Base-by-base conservation (phyloP, 306 rosid species). In the Begonia peltatifolia region DNA sequence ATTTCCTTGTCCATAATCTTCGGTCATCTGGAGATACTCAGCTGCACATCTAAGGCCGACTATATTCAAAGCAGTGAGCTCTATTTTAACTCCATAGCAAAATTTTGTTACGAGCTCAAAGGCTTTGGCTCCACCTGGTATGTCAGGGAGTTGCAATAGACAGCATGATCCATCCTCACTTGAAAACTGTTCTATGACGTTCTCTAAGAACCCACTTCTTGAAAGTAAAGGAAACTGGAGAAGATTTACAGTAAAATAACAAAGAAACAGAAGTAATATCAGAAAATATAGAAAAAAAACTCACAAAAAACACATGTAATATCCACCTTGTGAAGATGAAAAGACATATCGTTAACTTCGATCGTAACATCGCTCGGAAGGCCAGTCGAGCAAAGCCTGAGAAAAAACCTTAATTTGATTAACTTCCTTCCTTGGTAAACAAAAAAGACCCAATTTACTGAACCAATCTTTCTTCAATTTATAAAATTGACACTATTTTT, bases 151-250 rank as follows among this genome's bases (percentile, higher is more conserved):
- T 52, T 81, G 76, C 63, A 87, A 42, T 20, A 59, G 43, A 60
- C 68, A 70, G 14, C 17, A 53, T 15, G 83, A 53, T 60, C 63
- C 87, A 46, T 76, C 96, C 59, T 78, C 83, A 0, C 9, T 46
- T 47, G 76, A 56, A 11, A 46, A 41, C 68, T 72, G 82, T 23
- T 76, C 87, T 20, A 81, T 66, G 43, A 79, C 79, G 72, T 67
- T 75, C 64, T 87, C 85, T 13, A 87, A 60, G 17, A 76, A 72
- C 58, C 94, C 87, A 68, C 96, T 83, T 79, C 81, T 87, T 14
- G 94, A 87, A 25, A 87, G 86, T 76, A 87, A 71, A 17, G 94
- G 96, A 56, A 87, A 87, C 96, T 87, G 73, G 71, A 72, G 50
- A 53, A 70, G 50, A 52, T 50, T 17, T 55, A 47, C 8, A 3